A percentile compares a stretch with the other conserved stretches of the same genome.
Conservation (phyloP, 2,329 filamentous ascomycete genomes). For the Fusarium ramigenum region DNA sequence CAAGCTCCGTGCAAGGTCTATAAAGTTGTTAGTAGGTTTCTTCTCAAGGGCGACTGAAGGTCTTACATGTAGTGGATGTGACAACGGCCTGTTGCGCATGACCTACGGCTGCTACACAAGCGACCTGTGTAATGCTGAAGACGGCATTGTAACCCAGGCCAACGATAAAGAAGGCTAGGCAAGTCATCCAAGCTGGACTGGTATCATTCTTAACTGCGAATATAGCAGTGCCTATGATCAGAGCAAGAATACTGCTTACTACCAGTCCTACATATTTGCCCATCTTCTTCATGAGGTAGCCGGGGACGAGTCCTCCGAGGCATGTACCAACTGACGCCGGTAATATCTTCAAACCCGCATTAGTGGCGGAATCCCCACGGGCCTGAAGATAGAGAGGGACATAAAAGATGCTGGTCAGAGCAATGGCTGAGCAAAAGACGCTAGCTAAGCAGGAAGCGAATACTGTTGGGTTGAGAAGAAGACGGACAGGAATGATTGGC, state of each 20-base stretch:
- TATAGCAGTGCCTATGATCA: slow-evolving; percentile 49
- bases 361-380: slow-evolving; percentile 70
- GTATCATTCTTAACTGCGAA: not conserved
- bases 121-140: slow-evolving; percentile 51
- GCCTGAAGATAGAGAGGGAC: slow-evolving; percentile 81
- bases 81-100: slow-evolving; percentile 9
- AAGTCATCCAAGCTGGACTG: not conserved
- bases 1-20: not conserved
- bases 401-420: slow-evolving; percentile 65
- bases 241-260: slow-evolving; percentile 54
- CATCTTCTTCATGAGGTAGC: slow-evolving; percentile 76
- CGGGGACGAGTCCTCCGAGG: slow-evolving; percentile 70
- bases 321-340: slow-evolving; percentile 74
- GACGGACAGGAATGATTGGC: slow-evolving; percentile 79
- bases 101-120: not conserved
- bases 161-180: slow-evolving; percentile 55
- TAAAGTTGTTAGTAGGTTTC: not conserved
- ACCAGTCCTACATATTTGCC: slow-evolving; percentile 61
- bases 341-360: slow-evolving; percentile 72
- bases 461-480: slow-evolving; percentile 76
- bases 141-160: slow-evolving; percentile 77
- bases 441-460: slow-evolving; percentile 76
- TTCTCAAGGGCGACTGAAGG: not conserved
- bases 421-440: slow-evolving; percentile 75
- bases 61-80: not conserved